These are phyloP conservation scores for Myochromella boudieri DNA, from an alignment of 768 basidiomycete species.

Conservation along the genomic window DNA sequence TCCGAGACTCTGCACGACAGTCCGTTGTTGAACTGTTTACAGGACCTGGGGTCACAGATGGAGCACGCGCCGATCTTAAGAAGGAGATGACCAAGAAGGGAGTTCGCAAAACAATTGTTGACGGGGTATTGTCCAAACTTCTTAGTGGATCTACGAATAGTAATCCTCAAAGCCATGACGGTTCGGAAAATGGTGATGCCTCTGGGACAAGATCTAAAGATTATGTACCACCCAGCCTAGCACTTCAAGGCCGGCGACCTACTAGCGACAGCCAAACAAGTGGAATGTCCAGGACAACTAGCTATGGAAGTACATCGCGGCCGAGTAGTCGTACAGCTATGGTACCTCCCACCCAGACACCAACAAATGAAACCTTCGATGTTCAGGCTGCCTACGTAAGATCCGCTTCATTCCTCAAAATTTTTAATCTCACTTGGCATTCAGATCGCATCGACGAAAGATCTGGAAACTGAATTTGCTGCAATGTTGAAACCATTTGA, in stretches of 20 bases:
- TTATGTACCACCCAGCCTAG: slow-evolving; percentile 76
- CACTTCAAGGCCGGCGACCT: slow-evolving; percentile 55
- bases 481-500: slow-evolving; percentile 81
- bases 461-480: slow-evolving; percentile 84
- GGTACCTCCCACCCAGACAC: slow-evolving; percentile 30
- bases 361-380: slow-evolving; percentile 41
- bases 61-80: slow-evolving; percentile 90
- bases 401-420: slow-evolving; percentile 23
- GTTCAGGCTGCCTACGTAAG: slow-evolving; percentile 72
- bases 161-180: slow-evolving; percentile 50
- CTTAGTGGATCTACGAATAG: slow-evolving; percentile 46
- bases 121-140: slow-evolving; percentile 71
- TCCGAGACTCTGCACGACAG: slow-evolving; percentile 81
- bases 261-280: slow-evolving; percentile 34
- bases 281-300: slow-evolving; percentile 43
- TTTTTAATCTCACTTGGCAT: background rate
- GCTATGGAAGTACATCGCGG: slow-evolving; percentile 50
- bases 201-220: slow-evolving; percentile 43
- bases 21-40: slow-evolving; percentile 86
- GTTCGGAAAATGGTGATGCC: slow-evolving; percentile 59
- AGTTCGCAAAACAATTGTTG: slow-evolving; percentile 85
- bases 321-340: slow-evolving; percentile 64
- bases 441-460: slow-evolving; percentile 81
- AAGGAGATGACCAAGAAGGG: slow-evolving; percentile 85
- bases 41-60: slow-evolving; percentile 77